phyloP scores from a whole-genome alignment of 2,329 filamentous ascomycete species.

The Claviceps sp. region DNA sequence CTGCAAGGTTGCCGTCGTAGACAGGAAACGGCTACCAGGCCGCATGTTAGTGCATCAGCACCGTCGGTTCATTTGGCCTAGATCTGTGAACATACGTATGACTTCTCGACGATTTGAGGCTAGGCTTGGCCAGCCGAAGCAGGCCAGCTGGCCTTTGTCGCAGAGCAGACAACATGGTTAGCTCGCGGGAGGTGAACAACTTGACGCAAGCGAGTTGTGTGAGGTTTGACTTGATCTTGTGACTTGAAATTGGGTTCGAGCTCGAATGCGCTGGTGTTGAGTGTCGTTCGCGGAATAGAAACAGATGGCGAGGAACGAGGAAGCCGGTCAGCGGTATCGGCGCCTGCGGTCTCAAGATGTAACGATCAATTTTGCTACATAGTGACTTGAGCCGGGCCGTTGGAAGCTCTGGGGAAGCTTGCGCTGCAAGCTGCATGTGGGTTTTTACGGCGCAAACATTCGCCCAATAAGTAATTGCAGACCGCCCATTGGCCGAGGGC shows the following conservation, averaged over 20 bases:
- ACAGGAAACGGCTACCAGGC: conserved; percentile 33
- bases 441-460: not conserved
- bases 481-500: conserved; percentile 4
- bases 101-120: conserved; percentile 6
- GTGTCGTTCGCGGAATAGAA: not conserved
- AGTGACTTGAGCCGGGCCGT: conserved; percentile 13
- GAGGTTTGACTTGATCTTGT: not conserved
- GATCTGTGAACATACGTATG: conserved; percentile 7
- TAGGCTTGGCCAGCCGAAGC: conserved; percentile 7
- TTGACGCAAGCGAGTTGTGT: not conserved
- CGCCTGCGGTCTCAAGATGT: conserved; percentile 10
- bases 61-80: not conserved
- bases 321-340: conserved; percentile 17
- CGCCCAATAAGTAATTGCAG: conserved; percentile 8
- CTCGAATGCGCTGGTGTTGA: not conserved
- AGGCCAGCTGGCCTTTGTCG: conserved; percentile 7
- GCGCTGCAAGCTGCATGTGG: not conserved
- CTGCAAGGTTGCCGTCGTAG: conserved; percentile 33
- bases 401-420: not conserved
- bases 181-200: not conserved
- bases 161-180: conserved; percentile 11
- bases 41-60: not conserved
- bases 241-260: not conserved
- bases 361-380: conserved; percentile 21
- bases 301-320: conserved; percentile 4